Evolutionary conservation across 2,329 filamentous ascomycete genomes (phyloP), one percentile per base, ranked within the genome.

Genomic region (Pseudocercospora fuligena): DNA sequence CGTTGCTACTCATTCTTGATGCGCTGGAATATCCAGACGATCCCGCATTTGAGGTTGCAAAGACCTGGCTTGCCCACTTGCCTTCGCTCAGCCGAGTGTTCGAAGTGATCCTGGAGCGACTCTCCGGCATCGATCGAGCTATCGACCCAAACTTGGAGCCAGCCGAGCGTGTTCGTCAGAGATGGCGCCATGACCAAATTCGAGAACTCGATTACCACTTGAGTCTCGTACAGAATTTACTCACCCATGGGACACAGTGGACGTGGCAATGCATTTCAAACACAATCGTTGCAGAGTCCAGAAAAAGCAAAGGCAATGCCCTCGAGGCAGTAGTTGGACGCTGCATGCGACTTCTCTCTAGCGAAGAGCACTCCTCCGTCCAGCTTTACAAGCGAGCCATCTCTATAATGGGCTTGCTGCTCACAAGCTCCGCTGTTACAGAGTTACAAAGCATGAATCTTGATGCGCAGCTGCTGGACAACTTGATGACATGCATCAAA

Each of bases 1-100:
- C 94, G 1, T 79, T 97, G 19, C 90, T 97, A 69, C 80, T 97
- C 11, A 85, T 96, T 69, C 82, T 98, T 27, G 94, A 98, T 78
- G 86, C 90, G 1, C 82, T 98, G 0, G 80, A 87, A 19, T 90
- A 94, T 66, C 89, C 92, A 66, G 85, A 87, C 21, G 90, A 89
- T 1, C 91, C 94, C 72, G 82, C 91, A 14, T 92, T 90, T 68
- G 90, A 93, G 79, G 90, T 91, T 27, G 88, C 92, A 46, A 90
- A 90, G 73, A 89, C 87, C 58, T 97, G 94, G 94, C 83, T 98
- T 3, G 90, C 91, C 72, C 89, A 81, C 62, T 75, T 86, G 9
- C 80, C 85, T 14, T 86, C 82, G 47, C 79, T 88, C 31, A 82
- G 84, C 62, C 83, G 79, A 73, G 80, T 85, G 6, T 79, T 81